Evolutionary conservation across 2,329 filamentous ascomycete genomes (phyloP), one percentile per base, ranked within the genome.

Genomic region (Diaporthe capsici): DNA sequence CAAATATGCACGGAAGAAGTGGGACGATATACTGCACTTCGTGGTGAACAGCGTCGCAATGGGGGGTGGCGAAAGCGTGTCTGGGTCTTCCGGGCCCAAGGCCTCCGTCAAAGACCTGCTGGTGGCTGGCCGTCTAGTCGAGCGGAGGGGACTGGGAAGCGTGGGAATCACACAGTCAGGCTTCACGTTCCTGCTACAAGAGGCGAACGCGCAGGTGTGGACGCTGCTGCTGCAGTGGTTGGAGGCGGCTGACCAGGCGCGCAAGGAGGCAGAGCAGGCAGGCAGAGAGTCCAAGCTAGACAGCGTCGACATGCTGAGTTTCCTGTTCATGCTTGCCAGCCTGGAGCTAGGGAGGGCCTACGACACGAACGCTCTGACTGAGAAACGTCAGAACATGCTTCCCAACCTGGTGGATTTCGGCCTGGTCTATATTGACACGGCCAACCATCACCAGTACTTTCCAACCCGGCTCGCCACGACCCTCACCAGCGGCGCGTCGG

Each of bases 201-300:
- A 98, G 82, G 93, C 96, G 76, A 98, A 98, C 83, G 95, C 96
- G 0, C 97, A 99, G 84, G 95, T 99, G 49, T 99, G 97, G 97
- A 97, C 95, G 37, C 88, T 99, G 63, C 88, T 99, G 49, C 93
- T 99, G 42, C 92, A 98, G 44, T 99, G 98, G 88, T 92, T 99
- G 70, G 94, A 97, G 79, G 94, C 95, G 77, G 94, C 94, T 60
- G 93, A 95, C 79, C 53, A 72, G 37, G 76, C 87, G 88, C 73
- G 89, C 90, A 71, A 73, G 70, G 31, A 80, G 79, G 75, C 68
- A 28, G 78, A 79, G 13, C 81, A 80, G 63, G 85, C 83, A 20
- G 83, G 84, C 68, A 82, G 83, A 60, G 81, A 89, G 81, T 87
- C 94, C 22, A 90, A 91, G 44, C 93, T 98, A 88, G 95, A 98